A percentile compares a stretch with the other conserved stretches of the same genome.
phyloP scores from a whole-genome alignment of 1,284 basidiomycete species.

The Amylostereum chailletii region DNA sequence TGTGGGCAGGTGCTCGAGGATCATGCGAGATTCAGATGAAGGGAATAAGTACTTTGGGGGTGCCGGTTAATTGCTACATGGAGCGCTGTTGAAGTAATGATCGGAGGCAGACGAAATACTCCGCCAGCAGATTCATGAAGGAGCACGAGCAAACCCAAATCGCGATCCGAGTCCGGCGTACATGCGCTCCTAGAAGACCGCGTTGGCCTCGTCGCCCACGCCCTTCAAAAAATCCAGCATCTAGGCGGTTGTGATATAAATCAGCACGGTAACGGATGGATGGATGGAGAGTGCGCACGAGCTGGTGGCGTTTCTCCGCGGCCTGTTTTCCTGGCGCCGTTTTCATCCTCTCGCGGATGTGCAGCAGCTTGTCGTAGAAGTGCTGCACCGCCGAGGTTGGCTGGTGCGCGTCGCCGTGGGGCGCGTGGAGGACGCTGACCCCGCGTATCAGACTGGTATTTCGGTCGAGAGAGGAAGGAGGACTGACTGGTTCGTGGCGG shows the following conservation, averaged over 20 bases:
- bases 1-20: too few species aligned
- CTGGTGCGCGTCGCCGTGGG: conserved; percentile 38
- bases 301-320: conserved; percentile 65
- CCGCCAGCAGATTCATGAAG: too few species aligned
- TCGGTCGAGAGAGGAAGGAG: background rate
- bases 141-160: too few species aligned
- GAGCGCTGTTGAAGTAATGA: too few species aligned
- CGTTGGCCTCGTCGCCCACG: conserved; percentile 20
- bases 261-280: background rate
- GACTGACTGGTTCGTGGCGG: conserved; percentile 51
- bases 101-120: too few species aligned
- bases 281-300: conserved; percentile 38
- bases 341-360: conserved; percentile 70
- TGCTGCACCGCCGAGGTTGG: conserved; percentile 66
- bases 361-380: conserved; percentile 82
- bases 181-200: background rate
- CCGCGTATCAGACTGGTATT: background rate
- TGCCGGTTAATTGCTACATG: too few species aligned
- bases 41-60: too few species aligned
- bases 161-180: too few species aligned
- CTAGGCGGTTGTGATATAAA: conserved; percentile 10
- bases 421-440: conserved; percentile 58
- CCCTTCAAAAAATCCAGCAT: conserved; percentile 22
- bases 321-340: conserved; percentile 61
- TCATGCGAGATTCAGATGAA: too few species aligned